These are phyloP conservation scores for Aspergillus brunneoviolaceus DNA, from an alignment of 2,329 filamentous ascomycete species.

Conservation along the genomic window DNA sequence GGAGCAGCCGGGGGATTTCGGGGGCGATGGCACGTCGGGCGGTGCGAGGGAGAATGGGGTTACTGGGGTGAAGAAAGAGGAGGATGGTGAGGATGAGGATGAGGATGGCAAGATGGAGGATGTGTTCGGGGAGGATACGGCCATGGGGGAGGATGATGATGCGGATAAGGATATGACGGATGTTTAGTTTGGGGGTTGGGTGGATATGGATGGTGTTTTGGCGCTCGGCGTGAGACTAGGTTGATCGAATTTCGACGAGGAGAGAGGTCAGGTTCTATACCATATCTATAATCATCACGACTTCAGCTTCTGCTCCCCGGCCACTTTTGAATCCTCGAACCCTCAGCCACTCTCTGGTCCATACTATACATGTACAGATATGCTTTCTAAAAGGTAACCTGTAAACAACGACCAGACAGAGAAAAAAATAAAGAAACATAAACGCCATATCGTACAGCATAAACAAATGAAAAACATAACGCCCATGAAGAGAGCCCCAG, in stretches of 20 bases:
- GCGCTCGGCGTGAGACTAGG: background rate
- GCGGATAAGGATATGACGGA: conserved; percentile 46
- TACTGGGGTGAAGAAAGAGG: conserved; percentile 27
- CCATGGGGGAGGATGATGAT: conserved; percentile 37
- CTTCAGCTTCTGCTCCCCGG: background rate
- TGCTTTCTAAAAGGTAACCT: background rate
- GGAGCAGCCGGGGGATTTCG: conserved; percentile 25
- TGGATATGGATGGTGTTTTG: background rate
- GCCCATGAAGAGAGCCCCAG: too few relatives aligned
- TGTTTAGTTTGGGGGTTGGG: conserved; percentile 25
- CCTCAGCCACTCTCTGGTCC: too few relatives aligned
- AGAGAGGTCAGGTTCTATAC: background rate
- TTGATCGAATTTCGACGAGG: too few relatives aligned
- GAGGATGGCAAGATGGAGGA: conserved; percentile 51
- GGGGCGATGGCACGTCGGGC: conserved; percentile 32
- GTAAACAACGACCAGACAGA: background rate
- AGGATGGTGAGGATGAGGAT: conserved; percentile 41
- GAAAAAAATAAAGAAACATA: background rate
- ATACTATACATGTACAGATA: conserved; percentile 4
- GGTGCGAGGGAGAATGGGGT: conserved; percentile 31
- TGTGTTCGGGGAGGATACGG: conserved; percentile 46
- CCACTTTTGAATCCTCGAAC: too few relatives aligned
- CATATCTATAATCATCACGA: background rate
- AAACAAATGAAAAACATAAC: background rate
- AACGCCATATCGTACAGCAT: conserved; percentile 3